phyloP scores from a whole-genome alignment of 192 early-diverging fungal species.

The Dissophora ornata region DNA sequence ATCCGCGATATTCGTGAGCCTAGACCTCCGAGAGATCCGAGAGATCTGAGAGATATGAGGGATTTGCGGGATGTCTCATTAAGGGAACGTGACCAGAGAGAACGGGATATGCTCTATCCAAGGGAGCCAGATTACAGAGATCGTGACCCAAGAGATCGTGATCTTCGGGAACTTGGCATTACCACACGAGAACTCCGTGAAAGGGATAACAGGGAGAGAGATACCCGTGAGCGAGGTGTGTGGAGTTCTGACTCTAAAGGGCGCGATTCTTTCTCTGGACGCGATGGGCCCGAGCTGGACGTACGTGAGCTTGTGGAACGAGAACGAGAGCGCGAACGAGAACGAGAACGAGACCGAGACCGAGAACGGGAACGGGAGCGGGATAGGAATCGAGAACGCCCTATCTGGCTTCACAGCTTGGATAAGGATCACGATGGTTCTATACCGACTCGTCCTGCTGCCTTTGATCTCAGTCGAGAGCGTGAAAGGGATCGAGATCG shows the following conservation, averaged over 20 bases:
- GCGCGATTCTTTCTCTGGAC: slow-evolving; percentile 9
- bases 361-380: slow-evolving; percentile 35
- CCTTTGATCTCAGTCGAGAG: slow-evolving; percentile 15
- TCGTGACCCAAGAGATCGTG: slow-evolving; percentile 31
- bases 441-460: slow-evolving; percentile 15
- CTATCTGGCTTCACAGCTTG: slow-evolving; percentile 30
- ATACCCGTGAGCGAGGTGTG: slow-evolving; percentile 27
- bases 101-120: slow-evolving; percentile 26
- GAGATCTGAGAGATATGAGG: no score
- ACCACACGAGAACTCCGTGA: slow-evolving; percentile 41
- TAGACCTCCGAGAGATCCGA: slow-evolving; percentile 22
- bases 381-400: slow-evolving; percentile 36
- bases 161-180: slow-evolving; percentile 34
- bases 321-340: slow-evolving; percentile 40
- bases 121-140: slow-evolving; percentile 12
- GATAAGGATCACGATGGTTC: slow-evolving; percentile 35
- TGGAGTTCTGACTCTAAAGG: slow-evolving; percentile 25
- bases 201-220: slow-evolving; percentile 32
- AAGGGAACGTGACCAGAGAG: slow-evolving; percentile 17
- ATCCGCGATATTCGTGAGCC: slow-evolving; percentile 36
- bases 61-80: slow-evolving; percentile 12
- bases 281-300: slow-evolving; percentile 39
- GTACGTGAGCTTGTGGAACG: slow-evolving; percentile 43
- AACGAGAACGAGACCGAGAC: slow-evolving; percentile 25
- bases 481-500: slow-evolving; percentile 36